A percentile compares a stretch with the other conserved stretches of the same genome.
These are phyloP conservation scores for Martiniozyma asiatica DNA, from an alignment of 1,139 yeast genomes.

Conservation along the genomic window DNA sequence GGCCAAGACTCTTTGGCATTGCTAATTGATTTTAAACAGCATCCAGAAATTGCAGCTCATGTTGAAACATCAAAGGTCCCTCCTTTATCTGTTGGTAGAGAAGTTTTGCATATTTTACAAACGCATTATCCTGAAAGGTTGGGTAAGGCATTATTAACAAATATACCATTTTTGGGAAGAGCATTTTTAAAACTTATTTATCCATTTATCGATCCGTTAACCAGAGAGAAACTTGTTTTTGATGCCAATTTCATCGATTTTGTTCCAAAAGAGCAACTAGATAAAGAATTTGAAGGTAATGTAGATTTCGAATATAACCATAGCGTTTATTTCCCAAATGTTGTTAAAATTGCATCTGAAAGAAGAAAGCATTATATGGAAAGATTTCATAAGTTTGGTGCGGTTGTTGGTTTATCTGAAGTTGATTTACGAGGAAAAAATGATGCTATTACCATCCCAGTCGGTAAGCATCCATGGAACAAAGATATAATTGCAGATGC, in stretches of 20 bases:
- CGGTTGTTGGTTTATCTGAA: conserved; percentile 48
- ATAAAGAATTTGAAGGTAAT: conserved; percentile 70
- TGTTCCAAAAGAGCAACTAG: conserved; percentile 73
- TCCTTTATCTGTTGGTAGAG: conserved; percentile 67
- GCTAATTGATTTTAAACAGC: conserved; percentile 77
- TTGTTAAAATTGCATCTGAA: conserved; percentile 32
- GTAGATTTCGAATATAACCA: conserved; percentile 59
- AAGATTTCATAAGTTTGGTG: conserved; percentile 37
- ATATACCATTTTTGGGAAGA: conserved; percentile 89
- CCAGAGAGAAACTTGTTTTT: conserved; percentile 82
- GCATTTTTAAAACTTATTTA: conserved; percentile 79
- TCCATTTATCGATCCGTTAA: conserved; percentile 91
- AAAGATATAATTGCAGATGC: no score
- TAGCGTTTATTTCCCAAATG: conserved; percentile 37
- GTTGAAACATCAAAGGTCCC: conserved; percentile 61
- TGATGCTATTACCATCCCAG: conserved; percentile 34
- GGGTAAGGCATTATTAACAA: conserved; percentile 81
- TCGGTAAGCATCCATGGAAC: conserved; percentile 21
- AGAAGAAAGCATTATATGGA: conserved; percentile 32
- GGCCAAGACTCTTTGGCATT: conserved; percentile 91
- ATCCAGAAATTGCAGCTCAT: conserved; percentile 33
- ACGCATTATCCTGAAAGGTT: conserved; percentile 94
- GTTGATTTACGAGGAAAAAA: conserved; percentile 55
- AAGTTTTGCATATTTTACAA: conserved; percentile 76
- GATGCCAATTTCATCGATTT: conserved; percentile 79